Evolutionary conservation across 2,329 filamentous ascomycete genomes (phyloP).

Genomic region (Tolypocladium endophyticum): DNA sequence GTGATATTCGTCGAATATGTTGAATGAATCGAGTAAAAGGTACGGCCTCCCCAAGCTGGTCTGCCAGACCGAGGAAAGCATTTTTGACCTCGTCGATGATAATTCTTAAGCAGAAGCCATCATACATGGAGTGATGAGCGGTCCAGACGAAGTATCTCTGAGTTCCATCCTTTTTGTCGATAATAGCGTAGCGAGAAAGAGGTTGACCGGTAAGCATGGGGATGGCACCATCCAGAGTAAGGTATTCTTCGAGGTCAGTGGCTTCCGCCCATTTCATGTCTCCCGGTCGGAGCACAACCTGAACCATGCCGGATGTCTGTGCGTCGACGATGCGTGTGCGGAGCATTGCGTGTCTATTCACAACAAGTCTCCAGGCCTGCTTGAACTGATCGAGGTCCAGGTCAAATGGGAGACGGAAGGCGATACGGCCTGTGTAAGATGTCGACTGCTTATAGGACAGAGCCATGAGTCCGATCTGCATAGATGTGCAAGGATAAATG

Average conservation of each 20-base stretch:
- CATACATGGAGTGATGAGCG: conserved; percentile 29
- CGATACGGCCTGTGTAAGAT: conserved; percentile 1
- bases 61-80: not conserved
- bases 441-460: conserved; percentile 2
- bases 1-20: not conserved
- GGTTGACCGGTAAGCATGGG: not conserved
- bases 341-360: not conserved
- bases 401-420: not conserved
- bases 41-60: not conserved
- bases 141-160: conserved; percentile 17
- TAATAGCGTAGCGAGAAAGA: not conserved
- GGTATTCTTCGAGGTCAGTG: not conserved
- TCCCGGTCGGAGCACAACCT: not conserved
- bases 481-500: conserved; percentile 5
- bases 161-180: not conserved
- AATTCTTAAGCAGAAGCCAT: conserved; percentile 29
- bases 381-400: not conserved
- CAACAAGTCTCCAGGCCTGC: not conserved
- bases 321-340: not conserved
- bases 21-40: not conserved
- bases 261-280: not conserved
- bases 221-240: not conserved
- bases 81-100: conserved; percentile 7
- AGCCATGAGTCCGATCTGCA: conserved; percentile 6
- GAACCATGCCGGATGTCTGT: not conserved